phyloP scores from a whole-genome alignment of 1,139 yeast species.

The Candida tropicalis region DNA sequence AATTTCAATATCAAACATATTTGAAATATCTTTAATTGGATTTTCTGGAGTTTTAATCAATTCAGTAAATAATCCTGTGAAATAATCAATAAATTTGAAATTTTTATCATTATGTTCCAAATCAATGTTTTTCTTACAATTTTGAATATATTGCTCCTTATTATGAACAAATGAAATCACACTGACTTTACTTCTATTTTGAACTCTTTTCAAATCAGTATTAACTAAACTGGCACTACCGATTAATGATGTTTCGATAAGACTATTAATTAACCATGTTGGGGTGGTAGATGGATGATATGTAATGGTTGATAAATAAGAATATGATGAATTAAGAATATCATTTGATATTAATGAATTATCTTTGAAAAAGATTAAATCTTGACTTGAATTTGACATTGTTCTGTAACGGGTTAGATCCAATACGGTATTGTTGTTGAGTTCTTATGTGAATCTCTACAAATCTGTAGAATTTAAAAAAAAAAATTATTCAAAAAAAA shows the following conservation, averaged over 20 bases:
- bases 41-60: slow-evolving; percentile 25
- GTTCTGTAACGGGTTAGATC: too few relatives aligned
- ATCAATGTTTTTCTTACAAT: slow-evolving; percentile 48
- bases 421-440: too few relatives aligned
- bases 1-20: slow-evolving; percentile 26
- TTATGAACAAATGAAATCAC: slow-evolving; percentile 48
- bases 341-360: slow-evolving; percentile 45
- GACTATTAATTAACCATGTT: slow-evolving; percentile 59
- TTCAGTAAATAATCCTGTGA: slow-evolving; percentile 42
- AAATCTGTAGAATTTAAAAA: too few relatives aligned
- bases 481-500: too few relatives aligned
- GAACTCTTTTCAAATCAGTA: slow-evolving; percentile 29
- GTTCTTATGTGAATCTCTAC: too few relatives aligned
- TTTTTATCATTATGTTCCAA: slow-evolving; percentile 30
- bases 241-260: slow-evolving; percentile 45
- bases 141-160: slow-evolving; percentile 35
- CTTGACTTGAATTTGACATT: slow-evolving; percentile 52
- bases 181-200: slow-evolving; percentile 33
- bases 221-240: slow-evolving; percentile 42
- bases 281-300: slow-evolving; percentile 67
- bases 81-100: slow-evolving; percentile 49
- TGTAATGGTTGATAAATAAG: slow-evolving; percentile 49
- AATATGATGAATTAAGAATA: slow-evolving; percentile 22
- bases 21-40: slow-evolving; percentile 19
- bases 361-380: slow-evolving; percentile 57